Base-by-base conservation (phyloP, 352 stramenopile genomes). In the Pythium periplocum region DNA sequence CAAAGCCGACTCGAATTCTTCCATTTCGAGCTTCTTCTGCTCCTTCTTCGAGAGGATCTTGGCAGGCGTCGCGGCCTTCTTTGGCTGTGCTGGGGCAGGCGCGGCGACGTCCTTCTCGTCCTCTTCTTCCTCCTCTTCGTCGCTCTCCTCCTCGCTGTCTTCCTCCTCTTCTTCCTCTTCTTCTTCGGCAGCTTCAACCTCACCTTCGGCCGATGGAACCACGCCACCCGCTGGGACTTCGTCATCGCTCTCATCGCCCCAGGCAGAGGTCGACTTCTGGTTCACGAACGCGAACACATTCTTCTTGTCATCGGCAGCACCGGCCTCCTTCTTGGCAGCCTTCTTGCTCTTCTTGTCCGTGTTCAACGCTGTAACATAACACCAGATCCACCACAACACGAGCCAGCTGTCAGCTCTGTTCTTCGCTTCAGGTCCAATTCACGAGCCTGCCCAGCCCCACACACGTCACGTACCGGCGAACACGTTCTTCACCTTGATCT, bases 21-120 rank as follows among this genome's bases (percentile, higher is more conserved):
- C 81, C 38, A 84, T 78, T 65, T 89, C 76, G 52, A 73, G 64
- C 62, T 84, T 63, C 68, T 90, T 89, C 63, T 91, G 80, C 60
- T 92, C 81, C 73, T 87, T 87, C 61, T 92, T 90, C 36, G 74
- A 87, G 12, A 90, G 57, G 30, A 67, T 82, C 31, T 69, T 69
- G 4, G 64, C 55, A 4, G 76, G 67, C 1, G 48, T 37, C 26
- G 48, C 53, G 6, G 64, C 47, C 55, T 75, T 71, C 64, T 77
- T 77, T 9, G 69, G 57, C n/a, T 55, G 53, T 2, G 45, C 57
- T 33, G 58, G 8, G 42, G 57, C 67, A 4, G 45, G 51, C 1
- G 61, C 45, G 37, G 68, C 56, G 6, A 69, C 50, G 6, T 55
- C 47, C 3, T 68, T 59, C 7, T 73, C 66, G 4, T 89, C 73